Conservation (phyloP, 768 basidiomycete species). For the Russula emetica region DNA sequence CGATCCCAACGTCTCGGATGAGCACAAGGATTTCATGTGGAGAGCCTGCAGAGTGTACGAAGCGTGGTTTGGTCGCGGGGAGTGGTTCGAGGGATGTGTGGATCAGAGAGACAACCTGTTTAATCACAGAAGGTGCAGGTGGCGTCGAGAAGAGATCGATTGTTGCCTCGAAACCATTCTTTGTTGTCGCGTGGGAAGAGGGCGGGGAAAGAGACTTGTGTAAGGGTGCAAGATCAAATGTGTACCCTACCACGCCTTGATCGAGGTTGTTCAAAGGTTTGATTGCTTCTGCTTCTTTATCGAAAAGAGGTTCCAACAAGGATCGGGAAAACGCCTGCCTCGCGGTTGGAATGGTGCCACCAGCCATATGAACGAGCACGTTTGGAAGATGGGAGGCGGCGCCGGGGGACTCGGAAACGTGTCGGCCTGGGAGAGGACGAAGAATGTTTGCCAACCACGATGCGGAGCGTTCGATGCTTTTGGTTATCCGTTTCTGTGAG, state of each 20-base stretch:
- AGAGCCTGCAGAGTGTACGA: conserved; percentile 49
- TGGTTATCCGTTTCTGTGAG: conserved; percentile 75
- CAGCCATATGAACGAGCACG: conserved; percentile 68
- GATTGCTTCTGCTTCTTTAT: conserved; percentile 50
- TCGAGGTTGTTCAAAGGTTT: conserved; percentile 55
- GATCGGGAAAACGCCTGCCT: conserved; percentile 58
- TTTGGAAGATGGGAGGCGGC: conserved; percentile 35
- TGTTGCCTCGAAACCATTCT: neutral
- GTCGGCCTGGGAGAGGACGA: conserved; percentile 30
- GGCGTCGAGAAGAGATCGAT: conserved; percentile 11
- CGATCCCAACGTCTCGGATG: conserved; percentile 60
- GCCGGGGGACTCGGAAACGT: conserved; percentile 8
- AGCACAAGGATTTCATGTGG: conserved; percentile 76
- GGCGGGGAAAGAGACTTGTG: conserved; percentile 33
- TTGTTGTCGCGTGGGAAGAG: neutral
- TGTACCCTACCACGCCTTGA: conserved; percentile 66
- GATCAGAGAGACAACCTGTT: conserved; percentile 43
- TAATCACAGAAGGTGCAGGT: conserved; percentile 8
- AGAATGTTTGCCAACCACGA: conserved; percentile 62
- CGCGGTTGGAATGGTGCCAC: conserved; percentile 51
- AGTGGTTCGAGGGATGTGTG: conserved; percentile 56
- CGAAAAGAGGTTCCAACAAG: conserved; percentile 53
- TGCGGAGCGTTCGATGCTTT: conserved; percentile 65
- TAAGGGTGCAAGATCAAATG: conserved; percentile 60
- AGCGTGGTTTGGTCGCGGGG: conserved; percentile 54